These are phyloP conservation scores for Metschnikowia rubicola DNA, from an alignment of 805 yeast genomes.

Conservation along the genomic window DNA sequence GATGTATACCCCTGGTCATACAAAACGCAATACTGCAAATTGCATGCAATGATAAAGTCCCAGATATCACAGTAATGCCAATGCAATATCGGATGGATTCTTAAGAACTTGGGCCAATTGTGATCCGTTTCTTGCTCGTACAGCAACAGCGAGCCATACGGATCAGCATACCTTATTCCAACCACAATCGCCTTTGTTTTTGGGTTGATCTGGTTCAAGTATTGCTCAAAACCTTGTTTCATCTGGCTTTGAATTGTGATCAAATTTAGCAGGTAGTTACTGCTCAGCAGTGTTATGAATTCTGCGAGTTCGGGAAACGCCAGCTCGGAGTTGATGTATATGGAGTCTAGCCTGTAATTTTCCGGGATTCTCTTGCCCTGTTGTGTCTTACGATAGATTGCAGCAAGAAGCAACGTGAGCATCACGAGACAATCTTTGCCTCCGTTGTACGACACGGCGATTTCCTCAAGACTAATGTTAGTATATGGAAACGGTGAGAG, in stretches of 20 bases:
- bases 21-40: constrained; percentile 67
- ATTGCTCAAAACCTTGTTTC: constrained; percentile 67
- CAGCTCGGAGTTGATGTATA: constrained; percentile 71
- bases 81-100: constrained; percentile 84
- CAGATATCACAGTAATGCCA: constrained; percentile 86
- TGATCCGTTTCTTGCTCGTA: constrained; percentile 76
- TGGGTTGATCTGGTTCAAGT: constrained; percentile 47
- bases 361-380: constrained; percentile 18
- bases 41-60: constrained; percentile 64
- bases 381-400: constrained; percentile 28
- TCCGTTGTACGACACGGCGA: constrained; percentile 88
- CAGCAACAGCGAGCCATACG: constrained; percentile 60
- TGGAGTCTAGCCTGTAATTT: constrained; percentile 47
- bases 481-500: background rate
- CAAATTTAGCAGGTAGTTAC: constrained; percentile 52
- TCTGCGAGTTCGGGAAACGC: constrained; percentile 68
- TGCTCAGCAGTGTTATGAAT: constrained; percentile 58
- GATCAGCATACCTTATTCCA: constrained; percentile 87
- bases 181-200: constrained; percentile 72
- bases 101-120: constrained; percentile 84
- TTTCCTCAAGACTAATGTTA: constrained; percentile 36
- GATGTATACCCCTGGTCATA: constrained; percentile 89
- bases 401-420: constrained; percentile 70
- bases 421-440: constrained; percentile 96
- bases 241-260: constrained; percentile 45